Percentiles rank a stretch among this genome's conserved stretches.
These are phyloP conservation scores for Hondaea fermentalgiana DNA, from an alignment of 108 stramenopile genomes.

Conservation along the genomic window DNA sequence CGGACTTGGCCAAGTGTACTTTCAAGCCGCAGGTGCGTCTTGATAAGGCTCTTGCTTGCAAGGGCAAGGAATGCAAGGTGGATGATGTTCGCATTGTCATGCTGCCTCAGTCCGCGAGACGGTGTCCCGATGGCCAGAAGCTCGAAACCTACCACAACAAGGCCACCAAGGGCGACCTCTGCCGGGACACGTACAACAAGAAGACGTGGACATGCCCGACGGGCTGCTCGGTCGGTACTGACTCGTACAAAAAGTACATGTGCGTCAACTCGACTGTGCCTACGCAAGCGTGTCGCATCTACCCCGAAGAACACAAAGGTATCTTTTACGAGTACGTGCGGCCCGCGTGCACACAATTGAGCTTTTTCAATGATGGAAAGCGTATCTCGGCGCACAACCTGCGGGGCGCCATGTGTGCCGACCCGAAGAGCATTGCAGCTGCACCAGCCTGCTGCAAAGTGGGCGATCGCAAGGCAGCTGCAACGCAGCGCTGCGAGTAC, in stretches of 20 bases:
- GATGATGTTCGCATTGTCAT: not conserved
- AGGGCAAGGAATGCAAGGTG: not conserved
- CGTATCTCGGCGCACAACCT: slow-evolving; percentile 15
- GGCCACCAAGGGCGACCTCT: not conserved
- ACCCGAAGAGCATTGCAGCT: slow-evolving; percentile 30
- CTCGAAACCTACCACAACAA: not conserved
- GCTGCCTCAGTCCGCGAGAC: not conserved
- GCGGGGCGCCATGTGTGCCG: slow-evolving; percentile 29
- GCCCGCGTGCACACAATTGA: slow-evolving; percentile 46
- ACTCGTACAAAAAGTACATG: not conserved
- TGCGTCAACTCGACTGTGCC: not conserved
- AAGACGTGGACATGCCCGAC: not conserved
- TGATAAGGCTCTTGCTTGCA: slow-evolving; percentile 20
- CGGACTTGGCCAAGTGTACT: slow-evolving; percentile 17
- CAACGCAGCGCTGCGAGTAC: slow-evolving; percentile 24
- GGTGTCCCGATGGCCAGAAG: not conserved
- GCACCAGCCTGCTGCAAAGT: slow-evolving; percentile 32
- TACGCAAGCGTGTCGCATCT: not conserved
- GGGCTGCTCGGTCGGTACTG: not conserved
- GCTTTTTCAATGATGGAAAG: slow-evolving; percentile 41
- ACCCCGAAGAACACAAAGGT: not conserved
- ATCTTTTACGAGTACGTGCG: slow-evolving; percentile 48
- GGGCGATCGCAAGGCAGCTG: not conserved
- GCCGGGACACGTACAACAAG: not conserved
- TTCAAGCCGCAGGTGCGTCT: slow-evolving; percentile 31